Percentiles rank a stretch among this genome's conserved stretches.
Conservation (phyloP, 305 asterid genomes). For the Plantago coronopus region DNA sequence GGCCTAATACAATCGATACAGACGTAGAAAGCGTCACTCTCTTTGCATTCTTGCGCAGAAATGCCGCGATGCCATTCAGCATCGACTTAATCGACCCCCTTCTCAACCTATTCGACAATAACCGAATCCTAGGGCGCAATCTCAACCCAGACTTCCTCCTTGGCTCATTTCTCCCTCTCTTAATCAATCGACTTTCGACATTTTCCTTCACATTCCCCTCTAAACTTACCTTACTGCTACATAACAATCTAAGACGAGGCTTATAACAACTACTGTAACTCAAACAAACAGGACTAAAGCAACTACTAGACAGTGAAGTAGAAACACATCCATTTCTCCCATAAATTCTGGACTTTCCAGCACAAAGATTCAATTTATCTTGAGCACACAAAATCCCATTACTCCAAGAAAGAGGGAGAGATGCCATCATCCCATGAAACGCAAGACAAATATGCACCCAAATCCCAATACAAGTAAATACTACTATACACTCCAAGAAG, state of each 20-base stretch:
- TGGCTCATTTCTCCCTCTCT: conserved; percentile 33
- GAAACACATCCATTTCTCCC: conserved; percentile 27
- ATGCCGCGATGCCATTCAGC: conserved; percentile 45
- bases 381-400: conserved; percentile 38
- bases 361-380: conserved; percentile 37
- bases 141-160: conserved; percentile 53
- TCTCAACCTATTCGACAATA: conserved; percentile 49
- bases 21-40: conserved; percentile 56
- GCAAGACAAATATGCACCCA: conserved; percentile 19
- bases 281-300: conserved; percentile 37
- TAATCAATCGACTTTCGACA: conserved; percentile 36
- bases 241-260: conserved; percentile 35
- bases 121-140: conserved; percentile 59
- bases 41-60: conserved; percentile 55
- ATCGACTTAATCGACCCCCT: conserved; percentile 46
- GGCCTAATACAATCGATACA: conserved; percentile 55
- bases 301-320: conserved; percentile 34
- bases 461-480: conserved; percentile 5
- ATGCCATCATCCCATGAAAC: conserved; percentile 53
- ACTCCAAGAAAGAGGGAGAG: conserved; percentile 61
- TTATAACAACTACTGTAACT: conserved; percentile 28
- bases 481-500: conserved; percentile 6
- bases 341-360: conserved; percentile 32
- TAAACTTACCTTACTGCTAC: conserved; percentile 44
- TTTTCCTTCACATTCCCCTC: conserved; percentile 36